Conservation (phyloP, 257 asterid species). For the Solanum sparsipilum region DNA sequence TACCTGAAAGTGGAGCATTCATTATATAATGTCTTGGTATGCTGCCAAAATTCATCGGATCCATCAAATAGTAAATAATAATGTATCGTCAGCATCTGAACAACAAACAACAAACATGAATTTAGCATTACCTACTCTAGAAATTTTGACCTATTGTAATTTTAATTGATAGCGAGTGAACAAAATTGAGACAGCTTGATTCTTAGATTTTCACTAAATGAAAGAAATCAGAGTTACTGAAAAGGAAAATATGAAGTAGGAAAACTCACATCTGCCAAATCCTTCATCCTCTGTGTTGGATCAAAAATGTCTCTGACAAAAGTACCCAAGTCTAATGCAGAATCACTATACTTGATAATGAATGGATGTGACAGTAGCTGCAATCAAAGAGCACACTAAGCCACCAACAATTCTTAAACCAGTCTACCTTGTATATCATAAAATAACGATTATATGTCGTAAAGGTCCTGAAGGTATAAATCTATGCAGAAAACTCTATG, state of each 20-base stretch:
- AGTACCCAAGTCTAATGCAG: slow-evolving; percentile 60
- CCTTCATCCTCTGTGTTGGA: slow-evolving; percentile 84
- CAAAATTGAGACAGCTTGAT: not conserved
- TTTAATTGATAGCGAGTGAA: not conserved
- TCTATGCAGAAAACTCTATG: not conserved
- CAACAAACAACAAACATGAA: not conserved
- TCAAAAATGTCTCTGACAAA: slow-evolving; percentile 79
- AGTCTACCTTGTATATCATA: not conserved
- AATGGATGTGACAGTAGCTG: slow-evolving; percentile 94
- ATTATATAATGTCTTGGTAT: slow-evolving; percentile 56
- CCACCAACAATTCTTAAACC: not conserved
- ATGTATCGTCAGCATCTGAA: slow-evolving; percentile 89
- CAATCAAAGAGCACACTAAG: slow-evolving; percentile 5
- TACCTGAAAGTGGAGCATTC: slow-evolving; percentile 72
- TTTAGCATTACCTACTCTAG: not conserved
- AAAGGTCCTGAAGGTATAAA: not conserved
- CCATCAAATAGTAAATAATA: slow-evolving; percentile 91
- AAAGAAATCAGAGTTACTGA: not conserved
- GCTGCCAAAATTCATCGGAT: slow-evolving; percentile 85
- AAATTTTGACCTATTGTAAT: not conserved
- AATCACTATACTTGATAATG: slow-evolving; percentile 46
- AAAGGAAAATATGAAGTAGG: not conserved
- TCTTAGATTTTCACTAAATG: not conserved
- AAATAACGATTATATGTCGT: not conserved
- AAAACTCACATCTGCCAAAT: slow-evolving; percentile 86